Evolutionary conservation across 257 asterid species (phyloP), one percentile per base, ranked within the genome.

Genomic region (Jacaranda copaia): DNA sequence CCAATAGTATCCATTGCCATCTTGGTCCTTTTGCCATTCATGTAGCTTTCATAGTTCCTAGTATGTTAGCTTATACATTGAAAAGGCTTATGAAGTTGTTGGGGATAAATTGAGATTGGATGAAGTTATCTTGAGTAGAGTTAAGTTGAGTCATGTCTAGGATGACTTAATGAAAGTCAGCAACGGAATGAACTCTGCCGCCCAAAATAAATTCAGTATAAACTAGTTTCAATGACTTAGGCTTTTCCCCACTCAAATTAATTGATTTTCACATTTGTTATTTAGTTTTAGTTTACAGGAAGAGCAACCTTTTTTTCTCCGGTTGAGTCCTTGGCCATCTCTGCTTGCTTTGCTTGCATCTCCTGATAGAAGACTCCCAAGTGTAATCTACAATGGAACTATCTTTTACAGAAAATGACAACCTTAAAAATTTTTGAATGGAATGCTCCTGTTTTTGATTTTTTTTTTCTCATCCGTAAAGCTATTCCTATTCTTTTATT

Each of bases 121-220:
- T 18, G 4, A 9, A 38, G 76, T 7, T 71, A 39, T 8, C 20
- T 3, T 56, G 56, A 74, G 40, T 59, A 16, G 20, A 52, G 55
- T 16, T 53, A 13, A 46, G 48, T 43, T 68, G 42, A 7, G 19
- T n/a, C 11, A 42, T 11, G 67, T 38, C 56, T 40, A 55, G 55
- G 15, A 72, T 52, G 52, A 36, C 63, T 38, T 53, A 4, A 70
- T 70, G 51, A 70, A 68, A 68, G 2, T 8, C 42, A 59, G 66
- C 16, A 11, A 10, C 1, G 3, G 14, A 3, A 6, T 2, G 25
- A 20, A 19, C 66, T 25, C 15, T 4, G 42, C 42, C 42, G 10
- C 42, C 4, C 16, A 0, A 59, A 59, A 25, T 59, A 42, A 59
- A n/a, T 56, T 19, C 6, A 59, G 42, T 12, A 13, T 1, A 61